Evolutionary conservation across 495 filamentous ascomycete genomes (phyloP).

Genomic region (Xylaria acuta): DNA sequence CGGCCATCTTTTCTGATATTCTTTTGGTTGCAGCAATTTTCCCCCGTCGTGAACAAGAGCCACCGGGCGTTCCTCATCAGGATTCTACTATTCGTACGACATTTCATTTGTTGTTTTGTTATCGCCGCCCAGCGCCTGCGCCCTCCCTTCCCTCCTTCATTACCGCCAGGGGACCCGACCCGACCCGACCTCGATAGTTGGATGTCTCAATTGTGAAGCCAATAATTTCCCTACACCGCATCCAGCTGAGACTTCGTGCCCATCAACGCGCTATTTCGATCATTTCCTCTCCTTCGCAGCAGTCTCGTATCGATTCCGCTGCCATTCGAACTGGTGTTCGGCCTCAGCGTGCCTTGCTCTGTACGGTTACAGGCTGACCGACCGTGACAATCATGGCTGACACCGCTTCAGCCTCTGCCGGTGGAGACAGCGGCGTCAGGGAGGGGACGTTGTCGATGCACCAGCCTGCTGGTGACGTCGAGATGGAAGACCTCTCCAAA

Average conservation of each 20-base stretch:
- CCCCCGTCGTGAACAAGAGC: background rate
- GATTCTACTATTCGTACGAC: background rate
- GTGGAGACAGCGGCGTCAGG: conserved; percentile 36
- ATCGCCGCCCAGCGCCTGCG: conserved; percentile 15
- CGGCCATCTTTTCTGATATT: conserved; percentile 22
- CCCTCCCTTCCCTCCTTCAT: conserved; percentile 21
- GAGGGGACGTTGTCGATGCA: conserved; percentile 34
- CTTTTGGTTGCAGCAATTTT: conserved; percentile 13
- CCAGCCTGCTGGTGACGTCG: conserved; percentile 35
- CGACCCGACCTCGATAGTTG: conserved; percentile 19
- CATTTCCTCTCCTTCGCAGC: conserved; percentile 11
- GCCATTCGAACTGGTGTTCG: conserved; percentile 16
- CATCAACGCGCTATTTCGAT: conserved; percentile 20
- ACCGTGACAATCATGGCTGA: conserved; percentile 38
- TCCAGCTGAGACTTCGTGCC: conserved; percentile 9
- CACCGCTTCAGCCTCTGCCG: conserved; percentile 30
- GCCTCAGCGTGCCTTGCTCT: conserved; percentile 15
- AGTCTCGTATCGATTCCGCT: conserved; percentile 1
- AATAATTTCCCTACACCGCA: conserved; percentile 26
- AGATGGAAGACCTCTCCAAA: conserved; percentile 42
- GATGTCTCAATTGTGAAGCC: conserved; percentile 29
- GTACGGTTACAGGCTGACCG: conserved; percentile 22
- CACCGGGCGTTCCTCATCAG: background rate
- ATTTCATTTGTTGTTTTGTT: conserved; percentile 25
- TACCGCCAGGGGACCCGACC: background rate